Conservation (phyloP, 192 early-diverging fungal genomes). For the Backusella circina region DNA sequence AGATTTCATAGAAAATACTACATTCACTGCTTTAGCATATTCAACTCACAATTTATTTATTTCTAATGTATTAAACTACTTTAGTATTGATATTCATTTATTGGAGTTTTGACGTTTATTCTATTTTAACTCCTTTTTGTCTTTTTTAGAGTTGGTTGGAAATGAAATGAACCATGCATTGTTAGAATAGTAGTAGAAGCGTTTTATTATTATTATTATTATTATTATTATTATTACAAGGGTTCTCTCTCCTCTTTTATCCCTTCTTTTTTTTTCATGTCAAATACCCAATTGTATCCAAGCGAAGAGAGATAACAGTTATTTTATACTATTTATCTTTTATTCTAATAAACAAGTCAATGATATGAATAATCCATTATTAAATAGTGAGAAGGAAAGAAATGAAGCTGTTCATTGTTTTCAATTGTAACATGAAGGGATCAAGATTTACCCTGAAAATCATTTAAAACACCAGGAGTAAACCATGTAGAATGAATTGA, state of each 20-base stretch:
- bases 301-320: too few species aligned
- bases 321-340: too few species aligned
- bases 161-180: neutral
- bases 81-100: neutral
- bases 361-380: too few species aligned
- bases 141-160: neutral
- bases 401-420: neutral
- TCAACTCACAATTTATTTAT: too few species aligned
- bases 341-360: too few species aligned
- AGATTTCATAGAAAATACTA: too few species aligned
- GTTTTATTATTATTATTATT: neutral
- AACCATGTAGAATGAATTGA: neutral
- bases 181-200: neutral
- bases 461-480: neutral
- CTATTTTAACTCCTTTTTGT: neutral
- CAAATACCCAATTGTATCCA: neutral
- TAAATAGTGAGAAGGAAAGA: neutral
- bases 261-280: neutral
- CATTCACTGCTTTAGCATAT: too few species aligned
- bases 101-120: neutral
- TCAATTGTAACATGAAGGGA: neutral
- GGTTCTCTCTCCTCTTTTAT: neutral
- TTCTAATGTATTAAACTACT: neutral
- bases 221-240: neutral
- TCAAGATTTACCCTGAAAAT: neutral